A percentile compares a stretch with the other conserved stretches of the same genome.
Evolutionary conservation across 78 protist species (phyloP).

Genomic region (Isochrysis galbana): DNA sequence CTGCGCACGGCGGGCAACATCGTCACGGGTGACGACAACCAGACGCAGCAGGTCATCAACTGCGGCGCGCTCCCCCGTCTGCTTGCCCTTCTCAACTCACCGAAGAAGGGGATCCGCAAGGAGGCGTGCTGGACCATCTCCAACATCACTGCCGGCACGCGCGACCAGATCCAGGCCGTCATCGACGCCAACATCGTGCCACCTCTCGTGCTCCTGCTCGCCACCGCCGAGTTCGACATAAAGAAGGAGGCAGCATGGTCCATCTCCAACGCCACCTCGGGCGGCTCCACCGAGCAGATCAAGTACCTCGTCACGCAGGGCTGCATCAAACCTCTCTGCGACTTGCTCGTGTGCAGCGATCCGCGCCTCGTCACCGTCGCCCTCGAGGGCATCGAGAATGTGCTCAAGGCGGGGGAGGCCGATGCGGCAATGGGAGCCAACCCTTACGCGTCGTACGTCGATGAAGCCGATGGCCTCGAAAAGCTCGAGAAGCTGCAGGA

Average conservation of each 20-base stretch:
- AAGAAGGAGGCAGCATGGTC: slow-evolving; percentile 98
- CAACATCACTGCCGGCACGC: slow-evolving; percentile 95
- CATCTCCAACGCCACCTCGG: slow-evolving; percentile 88
- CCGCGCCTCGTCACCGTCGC: slow-evolving; percentile 80
- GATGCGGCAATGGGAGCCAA: slow-evolving; percentile 12
- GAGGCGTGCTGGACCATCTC: slow-evolving; percentile 98
- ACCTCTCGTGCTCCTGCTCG: slow-evolving; percentile 12
- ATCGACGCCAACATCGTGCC: slow-evolving; percentile 17
- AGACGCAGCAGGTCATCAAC: slow-evolving; percentile 91
- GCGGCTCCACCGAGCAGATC: slow-evolving; percentile 87
- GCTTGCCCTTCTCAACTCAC: neutral
- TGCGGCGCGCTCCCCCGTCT: slow-evolving; percentile 69
- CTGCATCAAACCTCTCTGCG: slow-evolving; percentile 77
- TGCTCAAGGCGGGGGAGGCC: slow-evolving; percentile 73
- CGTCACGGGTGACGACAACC: slow-evolving; percentile 94
- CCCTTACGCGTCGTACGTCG: slow-evolving; percentile 52
- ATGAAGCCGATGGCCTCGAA: slow-evolving; percentile 82
- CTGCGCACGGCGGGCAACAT: slow-evolving; percentile 95
- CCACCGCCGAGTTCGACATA: slow-evolving; percentile 75
- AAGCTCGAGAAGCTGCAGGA: slow-evolving; percentile 84
- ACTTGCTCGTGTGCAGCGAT: slow-evolving; percentile 77
- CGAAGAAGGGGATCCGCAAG: slow-evolving; percentile 78
- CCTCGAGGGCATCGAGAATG: slow-evolving; percentile 87
- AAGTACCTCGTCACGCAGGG: slow-evolving; percentile 55
- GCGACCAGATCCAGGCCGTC: neutral